Evolutionary conservation across 208 protist genomes (phyloP).

Genomic region (Crithidia expoeki): DNA sequence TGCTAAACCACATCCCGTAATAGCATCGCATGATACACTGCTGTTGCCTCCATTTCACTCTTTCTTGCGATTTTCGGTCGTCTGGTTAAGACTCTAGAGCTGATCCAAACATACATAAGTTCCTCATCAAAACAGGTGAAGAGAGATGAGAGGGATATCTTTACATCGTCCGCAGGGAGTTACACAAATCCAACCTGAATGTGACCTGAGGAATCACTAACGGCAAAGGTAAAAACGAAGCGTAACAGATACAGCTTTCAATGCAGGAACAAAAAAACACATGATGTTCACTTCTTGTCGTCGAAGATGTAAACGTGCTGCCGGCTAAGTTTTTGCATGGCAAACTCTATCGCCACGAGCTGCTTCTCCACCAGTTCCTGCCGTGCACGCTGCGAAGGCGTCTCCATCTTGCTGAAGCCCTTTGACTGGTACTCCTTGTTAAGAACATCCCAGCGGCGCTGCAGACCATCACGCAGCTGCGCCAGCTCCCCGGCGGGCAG

Average conservation of each 20-base stretch:
- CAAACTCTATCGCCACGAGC: constrained; percentile 86
- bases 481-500: constrained; percentile 79
- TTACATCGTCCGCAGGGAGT: background rate
- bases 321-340: constrained; percentile 89
- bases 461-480: constrained; percentile 82
- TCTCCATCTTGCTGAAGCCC: constrained; percentile 92
- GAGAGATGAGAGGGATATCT: background rate
- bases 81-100: background rate
- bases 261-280: too few relatives aligned
- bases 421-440: constrained; percentile 94
- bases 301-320: constrained; percentile 86
- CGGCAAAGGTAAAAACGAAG: too few relatives aligned
- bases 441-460: constrained; percentile 87
- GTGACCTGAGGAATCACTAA: too few relatives aligned
- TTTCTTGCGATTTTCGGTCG: too few relatives aligned
- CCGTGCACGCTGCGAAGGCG: constrained; percentile 80
- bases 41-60: background rate
- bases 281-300: constrained; percentile 79
- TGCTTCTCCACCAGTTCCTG: constrained; percentile 85
- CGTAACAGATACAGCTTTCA: too few relatives aligned
- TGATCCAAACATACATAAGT: background rate
- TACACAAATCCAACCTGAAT: too few relatives aligned
- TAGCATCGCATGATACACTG: too few relatives aligned
- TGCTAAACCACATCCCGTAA: too few relatives aligned
- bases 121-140: background rate